phyloP scores from a whole-genome alignment of 257 asterid species.

The Ocimum tenuiflorum region DNA sequence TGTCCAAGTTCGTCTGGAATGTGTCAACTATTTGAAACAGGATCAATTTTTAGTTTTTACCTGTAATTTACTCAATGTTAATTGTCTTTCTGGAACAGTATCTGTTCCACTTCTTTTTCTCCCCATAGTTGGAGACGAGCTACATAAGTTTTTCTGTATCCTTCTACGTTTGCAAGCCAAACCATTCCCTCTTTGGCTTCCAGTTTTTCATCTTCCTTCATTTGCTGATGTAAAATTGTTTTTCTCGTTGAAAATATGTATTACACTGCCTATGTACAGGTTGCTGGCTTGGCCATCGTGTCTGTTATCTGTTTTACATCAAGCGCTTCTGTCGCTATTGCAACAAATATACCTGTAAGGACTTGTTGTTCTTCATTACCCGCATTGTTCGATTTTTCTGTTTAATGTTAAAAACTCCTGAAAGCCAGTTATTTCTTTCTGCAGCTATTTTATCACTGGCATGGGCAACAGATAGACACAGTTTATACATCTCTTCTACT shows the following conservation, averaged over 20 bases:
- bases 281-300: constrained; percentile 63
- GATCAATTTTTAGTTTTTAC: no score
- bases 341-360: constrained; percentile 60
- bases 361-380: neutral
- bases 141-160: neutral
- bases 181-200: neutral
- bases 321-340: constrained; percentile 48
- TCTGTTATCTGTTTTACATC: constrained; percentile 58
- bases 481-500: constrained; percentile 50
- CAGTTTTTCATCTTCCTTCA: neutral
- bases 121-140: neutral
- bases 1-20: neutral
- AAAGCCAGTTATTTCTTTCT: neutral
- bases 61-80: neutral
- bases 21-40: neutral
- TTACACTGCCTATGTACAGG: constrained; percentile 31
- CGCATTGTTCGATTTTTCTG: constrained; percentile 2
- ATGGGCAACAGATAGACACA: constrained; percentile 32
- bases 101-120: neutral
- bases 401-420: neutral
- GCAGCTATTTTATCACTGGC: constrained; percentile 75
- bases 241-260: neutral
- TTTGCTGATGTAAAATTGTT: neutral
- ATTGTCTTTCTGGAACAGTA: neutral
- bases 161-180: neutral